These are phyloP conservation scores for Termitomyces sp. DNA, from an alignment of 768 basidiomycete species.

Conservation along the genomic window DNA sequence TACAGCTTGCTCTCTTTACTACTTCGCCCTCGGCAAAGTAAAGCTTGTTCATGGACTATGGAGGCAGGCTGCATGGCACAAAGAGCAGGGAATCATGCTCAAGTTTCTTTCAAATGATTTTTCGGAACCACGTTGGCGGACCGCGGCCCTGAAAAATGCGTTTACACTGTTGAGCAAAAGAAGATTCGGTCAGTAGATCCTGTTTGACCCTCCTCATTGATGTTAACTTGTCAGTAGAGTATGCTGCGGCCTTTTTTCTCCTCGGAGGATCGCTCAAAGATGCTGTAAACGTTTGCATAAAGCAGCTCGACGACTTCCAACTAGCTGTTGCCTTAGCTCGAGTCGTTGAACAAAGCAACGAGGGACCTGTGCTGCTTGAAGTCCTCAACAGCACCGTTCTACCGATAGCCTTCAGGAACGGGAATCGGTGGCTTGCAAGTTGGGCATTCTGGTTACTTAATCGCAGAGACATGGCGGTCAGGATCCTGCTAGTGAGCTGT, in stretches of 20 bases:
- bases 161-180: constrained; percentile 88
- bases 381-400: constrained; percentile 74
- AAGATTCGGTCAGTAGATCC: constrained; percentile 66
- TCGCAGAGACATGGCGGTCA: constrained; percentile 82
- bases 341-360: constrained; percentile 74
- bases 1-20: constrained; percentile 81
- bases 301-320: constrained; percentile 85
- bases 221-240: constrained; percentile 49
- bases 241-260: constrained; percentile 98
- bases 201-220: background rate
- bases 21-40: constrained; percentile 90
- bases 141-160: constrained; percentile 94
- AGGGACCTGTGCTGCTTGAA: constrained; percentile 67
- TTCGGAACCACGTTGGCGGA: constrained; percentile 74
- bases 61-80: constrained; percentile 93
- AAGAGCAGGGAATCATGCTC: constrained; percentile 83
- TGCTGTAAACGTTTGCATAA: constrained; percentile 85
- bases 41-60: constrained; percentile 93
- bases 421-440: constrained; percentile 89
- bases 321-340: constrained; percentile 85
- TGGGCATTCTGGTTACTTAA: constrained; percentile 98
- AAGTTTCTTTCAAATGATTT: constrained; percentile 94
- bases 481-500: constrained; percentile 72
- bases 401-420: constrained; percentile 78
- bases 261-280: constrained; percentile 86